Conservation (phyloP, 257 asterid genomes). For the Paraleonurus japonicus region DNA sequence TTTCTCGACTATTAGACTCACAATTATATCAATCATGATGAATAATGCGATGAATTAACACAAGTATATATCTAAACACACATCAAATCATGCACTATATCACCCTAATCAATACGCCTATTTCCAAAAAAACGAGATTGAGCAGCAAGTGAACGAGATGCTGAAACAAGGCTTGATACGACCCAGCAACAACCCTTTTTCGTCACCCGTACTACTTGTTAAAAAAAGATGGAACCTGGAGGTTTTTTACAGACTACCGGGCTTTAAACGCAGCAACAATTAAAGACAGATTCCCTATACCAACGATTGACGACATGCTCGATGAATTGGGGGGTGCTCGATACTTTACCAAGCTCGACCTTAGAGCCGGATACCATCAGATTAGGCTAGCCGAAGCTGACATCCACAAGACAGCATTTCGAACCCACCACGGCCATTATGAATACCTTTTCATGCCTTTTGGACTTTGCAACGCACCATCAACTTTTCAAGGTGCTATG, state of each 20-base stretch:
- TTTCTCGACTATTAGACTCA: no score
- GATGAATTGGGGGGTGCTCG: not conserved
- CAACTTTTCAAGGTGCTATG: no score
- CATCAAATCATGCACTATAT: no score
- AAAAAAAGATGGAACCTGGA: no score
- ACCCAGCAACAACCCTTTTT: not conserved
- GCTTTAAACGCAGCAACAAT: not conserved
- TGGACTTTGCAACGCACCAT: no score
- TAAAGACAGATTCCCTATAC: not conserved
- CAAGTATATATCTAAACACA: no score
- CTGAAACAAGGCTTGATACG: not conserved
- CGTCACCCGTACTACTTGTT: not conserved
- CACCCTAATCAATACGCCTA: no score
- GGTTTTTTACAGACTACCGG: not conserved
- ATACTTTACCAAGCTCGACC: not conserved
- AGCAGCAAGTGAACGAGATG: not conserved
- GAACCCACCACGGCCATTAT: not conserved
- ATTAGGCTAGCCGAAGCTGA: not conserved
- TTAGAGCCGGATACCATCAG: not conserved
- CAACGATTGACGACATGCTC: not conserved
- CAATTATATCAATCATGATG: no score
- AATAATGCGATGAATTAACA: no score
- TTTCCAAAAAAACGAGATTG: no score
- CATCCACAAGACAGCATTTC: not conserved
- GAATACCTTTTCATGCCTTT: not conserved